A percentile compares a stretch with the other conserved stretches of the same genome.
Evolutionary conservation across 208 protist species (phyloP).

Genomic region (Crithidia fasciculata): DNA sequence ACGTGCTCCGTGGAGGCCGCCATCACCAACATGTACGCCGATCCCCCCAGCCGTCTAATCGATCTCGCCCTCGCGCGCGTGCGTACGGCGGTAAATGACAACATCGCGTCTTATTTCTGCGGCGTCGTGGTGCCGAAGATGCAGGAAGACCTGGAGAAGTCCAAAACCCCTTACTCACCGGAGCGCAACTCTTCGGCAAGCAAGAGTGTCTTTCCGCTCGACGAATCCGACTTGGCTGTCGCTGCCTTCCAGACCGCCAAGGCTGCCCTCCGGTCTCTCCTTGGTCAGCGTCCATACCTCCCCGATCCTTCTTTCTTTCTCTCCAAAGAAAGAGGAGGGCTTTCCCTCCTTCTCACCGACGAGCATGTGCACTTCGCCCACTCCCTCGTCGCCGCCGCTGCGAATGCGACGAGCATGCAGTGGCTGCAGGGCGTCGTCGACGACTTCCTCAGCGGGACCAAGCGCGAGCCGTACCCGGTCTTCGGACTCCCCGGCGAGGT

Average conservation of each 20-base stretch:
- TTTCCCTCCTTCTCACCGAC: no score
- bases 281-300: no score
- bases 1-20: constrained; percentile 29
- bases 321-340: no score
- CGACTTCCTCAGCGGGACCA: not conserved
- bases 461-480: constrained; percentile 21
- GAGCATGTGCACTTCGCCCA: not conserved
- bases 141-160: constrained; percentile 3
- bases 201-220: constrained; percentile 3
- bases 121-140: constrained; percentile 13
- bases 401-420: not conserved
- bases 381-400: constrained; percentile 6
- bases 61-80: not conserved
- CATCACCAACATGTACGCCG: not conserved
- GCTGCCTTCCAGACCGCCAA: not conserved
- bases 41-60: constrained; percentile 21
- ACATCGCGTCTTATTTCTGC: constrained; percentile 17
- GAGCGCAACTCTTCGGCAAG: not conserved
- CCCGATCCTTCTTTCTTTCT: no score
- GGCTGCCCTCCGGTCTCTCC: not conserved
- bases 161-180: not conserved
- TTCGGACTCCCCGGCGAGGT: constrained; percentile 9
- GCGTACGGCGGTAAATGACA: not conserved
- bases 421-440: constrained; percentile 26
- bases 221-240: not conserved